Evolutionary conservation across 306 rosid genomes (phyloP), one percentile per base, ranked within the genome.

Genomic region (Canavalia gladiata): DNA sequence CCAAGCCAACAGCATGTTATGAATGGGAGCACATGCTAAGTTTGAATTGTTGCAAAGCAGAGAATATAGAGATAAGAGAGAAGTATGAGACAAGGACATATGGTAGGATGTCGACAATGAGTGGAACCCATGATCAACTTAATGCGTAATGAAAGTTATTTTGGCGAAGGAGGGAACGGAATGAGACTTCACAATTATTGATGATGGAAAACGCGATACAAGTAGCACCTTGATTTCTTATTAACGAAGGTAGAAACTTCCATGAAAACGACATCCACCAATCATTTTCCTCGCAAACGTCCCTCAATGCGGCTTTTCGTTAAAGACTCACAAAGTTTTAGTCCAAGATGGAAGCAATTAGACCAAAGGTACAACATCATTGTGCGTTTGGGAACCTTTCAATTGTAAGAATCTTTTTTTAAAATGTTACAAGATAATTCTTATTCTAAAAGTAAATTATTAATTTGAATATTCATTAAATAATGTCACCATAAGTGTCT

Each of bases 41-140:
- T 7, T 56, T 0, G 2, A 25, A 55, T 55, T 18, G 4, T 25
- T 56, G 63, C 7, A 25, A 56, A 56, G 4, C 34, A 56, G 28
- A 56, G 35, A 56, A 28, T 3, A 31, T 9, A 59, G 39, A 58
- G 65, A 30, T 30, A 7, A 30, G 41, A 10, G 25, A 34, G 68
- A 10, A 12, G 2, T 11, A 1, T 34, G 8, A 33, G 28, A 62
- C 4, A 18, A 11, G 68, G 68, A 34, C 28, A 11, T 34, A 34
- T 62, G 67, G 13, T 59, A 31, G 41, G 41, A 8, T 60, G n/a
- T 60, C 42, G 33, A 60, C 33, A 60, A 62, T 62, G 28, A 62
- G 45, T 62, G 68, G 68, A 62, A 62, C 68, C 68, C 45, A 8
- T 1, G 6, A 60, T 60, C 42, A 18, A 60, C 7, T 62, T 31